Evolutionary conservation across 176 grass and related monocot species (phyloP).

Genomic region (Alopecurus myosuroides): DNA sequence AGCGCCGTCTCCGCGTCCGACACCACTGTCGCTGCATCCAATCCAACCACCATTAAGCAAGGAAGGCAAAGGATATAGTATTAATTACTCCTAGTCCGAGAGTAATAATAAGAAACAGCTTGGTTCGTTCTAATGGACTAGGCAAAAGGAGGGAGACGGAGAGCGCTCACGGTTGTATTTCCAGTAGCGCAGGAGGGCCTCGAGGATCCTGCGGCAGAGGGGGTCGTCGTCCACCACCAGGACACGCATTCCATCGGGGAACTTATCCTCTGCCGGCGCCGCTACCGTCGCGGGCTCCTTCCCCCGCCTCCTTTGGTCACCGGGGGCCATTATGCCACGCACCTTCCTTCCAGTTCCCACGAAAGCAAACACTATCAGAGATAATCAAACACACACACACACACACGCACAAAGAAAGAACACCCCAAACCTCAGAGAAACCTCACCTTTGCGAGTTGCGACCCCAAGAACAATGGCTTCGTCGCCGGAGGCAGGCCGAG

Average conservation of each 20-base stretch:
- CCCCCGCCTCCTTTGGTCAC: no score
- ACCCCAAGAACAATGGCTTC: neutral
- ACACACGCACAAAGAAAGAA: neutral
- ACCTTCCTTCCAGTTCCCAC: neutral
- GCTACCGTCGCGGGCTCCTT: neutral
- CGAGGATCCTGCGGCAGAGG: no score
- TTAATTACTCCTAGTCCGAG: no score
- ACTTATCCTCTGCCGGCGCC: neutral
- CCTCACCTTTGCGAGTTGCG: neutral
- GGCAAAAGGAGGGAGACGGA: neutral
- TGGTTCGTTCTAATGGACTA: neutral
- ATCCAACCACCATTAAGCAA: no score
- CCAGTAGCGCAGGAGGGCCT: conserved; percentile 1
- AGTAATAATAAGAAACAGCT: no score
- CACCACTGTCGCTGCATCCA: neutral
- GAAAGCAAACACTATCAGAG: neutral
- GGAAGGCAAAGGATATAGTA: neutral
- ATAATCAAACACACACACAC: neutral
- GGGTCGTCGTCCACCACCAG: conserved; percentile 33
- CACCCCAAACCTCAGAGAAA: neutral
- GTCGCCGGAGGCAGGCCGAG: neutral
- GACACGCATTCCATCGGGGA: conserved; percentile 31
- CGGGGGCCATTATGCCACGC: neutral
- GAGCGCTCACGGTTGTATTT: conserved; percentile 25
- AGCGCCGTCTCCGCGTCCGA: conserved; percentile 20